Evolutionary conservation across 139 green algal genomes (phyloP).

Genomic region (Gonium pectorale): DNA sequence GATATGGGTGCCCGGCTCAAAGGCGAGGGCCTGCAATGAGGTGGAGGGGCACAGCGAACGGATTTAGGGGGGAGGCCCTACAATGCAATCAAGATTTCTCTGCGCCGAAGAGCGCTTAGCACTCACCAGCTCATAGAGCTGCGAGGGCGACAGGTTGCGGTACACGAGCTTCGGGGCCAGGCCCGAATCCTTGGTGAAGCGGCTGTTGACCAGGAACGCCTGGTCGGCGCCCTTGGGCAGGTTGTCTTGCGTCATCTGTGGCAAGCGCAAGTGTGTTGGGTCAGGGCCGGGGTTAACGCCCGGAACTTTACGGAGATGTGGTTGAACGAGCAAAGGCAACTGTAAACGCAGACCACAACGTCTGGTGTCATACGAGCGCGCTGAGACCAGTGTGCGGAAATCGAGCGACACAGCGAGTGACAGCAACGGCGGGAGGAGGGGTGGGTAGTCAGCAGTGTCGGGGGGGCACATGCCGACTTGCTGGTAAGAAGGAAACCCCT

Average conservation of each 20-base stretch:
- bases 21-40: conserved; percentile 67
- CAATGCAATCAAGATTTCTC: not conserved
- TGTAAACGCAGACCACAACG: too few species aligned
- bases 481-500: too few species aligned
- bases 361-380: too few species aligned
- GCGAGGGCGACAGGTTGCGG: conserved; percentile 68
- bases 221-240: not conserved
- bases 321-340: too few species aligned
- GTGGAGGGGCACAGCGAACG: not conserved
- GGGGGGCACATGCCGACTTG: too few species aligned
- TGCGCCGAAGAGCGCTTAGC: not conserved
- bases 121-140: conserved; percentile 9
- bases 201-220: conserved; percentile 3
- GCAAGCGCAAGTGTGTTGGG: too few species aligned
- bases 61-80: not conserved
- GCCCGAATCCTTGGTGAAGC: conserved; percentile 51
- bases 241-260: conserved; percentile 5
- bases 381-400: too few species aligned
- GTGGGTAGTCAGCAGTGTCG: too few species aligned
- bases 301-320: too few species aligned
- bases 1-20: conserved; percentile 83
- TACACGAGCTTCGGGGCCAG: conserved; percentile 79
- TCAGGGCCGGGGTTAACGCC: too few species aligned
- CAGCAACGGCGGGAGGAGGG: too few species aligned
- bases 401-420: too few species aligned